Percentiles rank a stretch among this genome's conserved stretches.
phyloP scores from a whole-genome alignment of 75 land plant species.

The Cupressus sempervirens region DNA sequence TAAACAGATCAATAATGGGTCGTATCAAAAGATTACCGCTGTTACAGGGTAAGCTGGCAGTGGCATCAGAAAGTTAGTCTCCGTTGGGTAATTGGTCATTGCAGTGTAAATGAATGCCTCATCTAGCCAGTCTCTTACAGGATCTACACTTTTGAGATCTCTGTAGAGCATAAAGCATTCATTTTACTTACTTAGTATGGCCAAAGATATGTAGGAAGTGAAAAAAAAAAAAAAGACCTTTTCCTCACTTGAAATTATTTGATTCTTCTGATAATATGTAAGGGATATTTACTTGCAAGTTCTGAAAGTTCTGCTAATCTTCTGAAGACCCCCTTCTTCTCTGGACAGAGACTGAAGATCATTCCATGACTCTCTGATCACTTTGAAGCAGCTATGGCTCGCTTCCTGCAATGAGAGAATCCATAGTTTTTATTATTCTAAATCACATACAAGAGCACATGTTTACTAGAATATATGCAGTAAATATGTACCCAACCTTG shows the following conservation, averaged over 20 bases:
- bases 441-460: not conserved
- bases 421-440: not conserved
- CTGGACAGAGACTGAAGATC: constrained; percentile 22
- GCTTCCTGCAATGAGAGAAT: constrained; percentile 28
- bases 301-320: constrained; percentile 44
- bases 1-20: not conserved
- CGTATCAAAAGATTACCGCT: constrained; percentile 30
- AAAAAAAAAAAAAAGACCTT: not conserved
- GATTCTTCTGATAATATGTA: not conserved
- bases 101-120: constrained; percentile 53
- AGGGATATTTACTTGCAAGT: constrained; percentile 47
- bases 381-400: constrained; percentile 52
- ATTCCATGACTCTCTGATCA: constrained; percentile 58
- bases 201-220: not conserved
- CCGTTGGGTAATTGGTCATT: constrained; percentile 77
- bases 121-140: constrained; percentile 22
- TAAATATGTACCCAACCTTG: constrained; percentile 33
- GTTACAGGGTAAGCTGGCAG: constrained; percentile 77
- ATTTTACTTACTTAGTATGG: not conserved
- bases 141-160: constrained; percentile 4
- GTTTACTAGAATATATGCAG: not conserved
- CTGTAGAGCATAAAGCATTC: constrained; percentile 7
- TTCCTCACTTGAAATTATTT: not conserved
- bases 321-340: constrained; percentile 35
- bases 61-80: constrained; percentile 50